Conservation (phyloP, 306 rosid genomes). For the Coriaria nepalensis region DNA sequence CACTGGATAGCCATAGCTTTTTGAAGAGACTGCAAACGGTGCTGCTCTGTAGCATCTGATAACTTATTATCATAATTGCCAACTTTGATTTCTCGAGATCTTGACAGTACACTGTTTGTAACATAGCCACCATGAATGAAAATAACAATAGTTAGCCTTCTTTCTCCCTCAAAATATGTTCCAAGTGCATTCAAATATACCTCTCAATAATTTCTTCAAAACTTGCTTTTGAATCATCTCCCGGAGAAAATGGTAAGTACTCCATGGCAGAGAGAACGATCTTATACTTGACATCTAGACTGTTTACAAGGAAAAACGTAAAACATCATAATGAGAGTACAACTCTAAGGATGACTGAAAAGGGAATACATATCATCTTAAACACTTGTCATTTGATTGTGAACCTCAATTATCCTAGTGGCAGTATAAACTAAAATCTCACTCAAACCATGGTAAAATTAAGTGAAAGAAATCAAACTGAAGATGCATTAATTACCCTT, state of each 20-base stretch:
- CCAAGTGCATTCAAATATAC: constrained; percentile 20
- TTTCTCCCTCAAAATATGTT: constrained; percentile 4
- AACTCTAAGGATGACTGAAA: no score
- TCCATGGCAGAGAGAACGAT: constrained; percentile 89
- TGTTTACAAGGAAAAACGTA: constrained; percentile 29
- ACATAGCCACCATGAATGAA: constrained; percentile 1
- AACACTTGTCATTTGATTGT: constrained; percentile 1
- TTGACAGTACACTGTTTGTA: constrained; percentile 69
- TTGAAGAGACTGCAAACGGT: constrained; percentile 78
- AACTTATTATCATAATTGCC: constrained; percentile 41
- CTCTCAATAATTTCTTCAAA: constrained; percentile 93
- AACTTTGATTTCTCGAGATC: constrained; percentile 75
- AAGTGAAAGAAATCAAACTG: no score
- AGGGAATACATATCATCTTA: no score
- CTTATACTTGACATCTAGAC: constrained; percentile 77
- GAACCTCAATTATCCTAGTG: background rate
- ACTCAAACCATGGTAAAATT: no score
- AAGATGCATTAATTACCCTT: no score
- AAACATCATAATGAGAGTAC: constrained; percentile 8
- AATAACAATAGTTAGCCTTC: constrained; percentile 9
- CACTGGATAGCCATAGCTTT: constrained; percentile 92
- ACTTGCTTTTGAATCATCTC: constrained; percentile 65
- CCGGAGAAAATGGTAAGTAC: constrained; percentile 71
- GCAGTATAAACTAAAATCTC: no score
- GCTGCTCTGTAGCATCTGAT: constrained; percentile 82